phyloP scores from a whole-genome alignment of 306 rosid species.

The Pueraria montana region DNA sequence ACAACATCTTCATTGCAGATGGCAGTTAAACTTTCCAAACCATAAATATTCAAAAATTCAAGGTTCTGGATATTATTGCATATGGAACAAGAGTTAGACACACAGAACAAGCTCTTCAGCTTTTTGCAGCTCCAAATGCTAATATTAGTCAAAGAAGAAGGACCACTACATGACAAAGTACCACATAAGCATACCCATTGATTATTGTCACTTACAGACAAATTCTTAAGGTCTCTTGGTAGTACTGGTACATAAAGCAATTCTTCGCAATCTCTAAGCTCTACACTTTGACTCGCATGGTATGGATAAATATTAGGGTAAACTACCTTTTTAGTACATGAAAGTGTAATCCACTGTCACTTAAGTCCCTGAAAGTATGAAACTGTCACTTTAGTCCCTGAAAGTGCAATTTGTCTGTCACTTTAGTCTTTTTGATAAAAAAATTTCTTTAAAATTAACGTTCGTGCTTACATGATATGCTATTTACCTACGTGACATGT shows the following conservation, averaged over 20 bases:
- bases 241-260: background rate
- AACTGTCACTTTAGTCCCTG: too few species aligned
- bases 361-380: too few species aligned
- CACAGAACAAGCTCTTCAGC: slow-evolving; percentile 32
- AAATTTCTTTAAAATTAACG: too few species aligned
- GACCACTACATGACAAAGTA: background rate
- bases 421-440: too few species aligned
- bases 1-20: background rate
- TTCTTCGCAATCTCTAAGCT: background rate
- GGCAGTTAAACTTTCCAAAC: background rate
- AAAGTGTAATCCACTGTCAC: too few species aligned
- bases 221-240: too few species aligned
- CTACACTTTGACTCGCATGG: background rate
- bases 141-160: background rate
- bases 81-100: background rate
- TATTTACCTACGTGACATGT: too few species aligned
- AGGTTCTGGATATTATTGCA: background rate
- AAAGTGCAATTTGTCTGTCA: too few species aligned
- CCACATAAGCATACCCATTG: slow-evolving; percentile 37
- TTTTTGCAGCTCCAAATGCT: rapidly evolving
- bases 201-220: too few species aligned
- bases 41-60: background rate
- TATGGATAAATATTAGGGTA: too few species aligned
- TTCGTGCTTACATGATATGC: too few species aligned
- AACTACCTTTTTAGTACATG: too few species aligned